Percentiles rank a stretch among this genome's conserved stretches.
These are phyloP conservation scores for Gloeostereum incarnatum DNA, from an alignment of 768 basidiomycete genomes.

Conservation along the genomic window DNA sequence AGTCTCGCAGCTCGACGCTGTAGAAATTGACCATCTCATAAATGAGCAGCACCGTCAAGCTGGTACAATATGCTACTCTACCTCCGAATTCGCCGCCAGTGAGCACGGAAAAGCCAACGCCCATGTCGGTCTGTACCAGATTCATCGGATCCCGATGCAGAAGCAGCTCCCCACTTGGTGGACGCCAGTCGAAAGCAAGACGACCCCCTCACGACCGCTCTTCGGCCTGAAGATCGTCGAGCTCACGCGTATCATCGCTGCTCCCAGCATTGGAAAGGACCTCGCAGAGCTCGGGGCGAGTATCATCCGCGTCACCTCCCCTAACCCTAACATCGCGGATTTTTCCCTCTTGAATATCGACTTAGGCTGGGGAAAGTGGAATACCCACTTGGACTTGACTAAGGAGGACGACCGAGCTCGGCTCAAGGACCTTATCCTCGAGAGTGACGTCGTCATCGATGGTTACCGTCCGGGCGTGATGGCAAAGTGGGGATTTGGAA, in stretches of 20 bases:
- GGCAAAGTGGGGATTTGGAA: constrained; percentile 19
- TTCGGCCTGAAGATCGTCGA: constrained; percentile 18
- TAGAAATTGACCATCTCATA: constrained; percentile 12
- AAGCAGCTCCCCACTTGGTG: constrained; percentile 13
- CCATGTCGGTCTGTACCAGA: constrained; percentile 13
- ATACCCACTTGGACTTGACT: constrained; percentile 15
- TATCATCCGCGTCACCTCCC: constrained; percentile 18
- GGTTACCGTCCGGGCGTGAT: constrained; percentile 20
- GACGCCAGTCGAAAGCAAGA: constrained; percentile 8
- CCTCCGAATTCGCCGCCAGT: constrained; percentile 12
- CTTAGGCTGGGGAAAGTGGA: constrained; percentile 18
- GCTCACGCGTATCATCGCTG: constrained; percentile 19
- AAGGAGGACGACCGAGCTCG: constrained; percentile 11
- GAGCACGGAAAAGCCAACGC: constrained; percentile 16
- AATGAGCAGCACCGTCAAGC: constrained; percentile 15
- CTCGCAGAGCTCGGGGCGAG: constrained; percentile 19
- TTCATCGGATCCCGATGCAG: constrained; percentile 8
- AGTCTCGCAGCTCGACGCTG: constrained; percentile 8
- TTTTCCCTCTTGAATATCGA: constrained; percentile 11
- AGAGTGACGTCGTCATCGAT: constrained; percentile 18
- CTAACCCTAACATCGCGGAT: constrained; percentile 17
- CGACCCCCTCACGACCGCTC: constrained; percentile 10
- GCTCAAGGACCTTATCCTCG: constrained; percentile 12
- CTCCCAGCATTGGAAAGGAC: constrained; percentile 13
- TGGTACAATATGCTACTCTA: constrained; percentile 13